Conservation (phyloP, 495 filamentous ascomycete genomes). For the Penicillium macrosclerotiorum region DNA sequence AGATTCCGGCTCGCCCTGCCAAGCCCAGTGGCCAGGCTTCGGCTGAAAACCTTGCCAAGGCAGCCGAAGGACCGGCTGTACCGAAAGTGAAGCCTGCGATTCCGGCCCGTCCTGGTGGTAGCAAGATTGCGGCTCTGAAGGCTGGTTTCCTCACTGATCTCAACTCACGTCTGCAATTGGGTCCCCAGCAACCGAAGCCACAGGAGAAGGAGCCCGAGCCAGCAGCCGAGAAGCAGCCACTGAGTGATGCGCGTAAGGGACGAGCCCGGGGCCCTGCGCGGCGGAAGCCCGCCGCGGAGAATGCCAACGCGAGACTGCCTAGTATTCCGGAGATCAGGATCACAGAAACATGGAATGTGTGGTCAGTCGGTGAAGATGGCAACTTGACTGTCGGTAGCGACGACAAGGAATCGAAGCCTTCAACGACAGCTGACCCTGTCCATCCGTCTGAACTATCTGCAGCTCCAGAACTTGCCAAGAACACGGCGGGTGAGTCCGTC, state of each 20-base stretch:
- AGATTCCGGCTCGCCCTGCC: conserved; percentile 67
- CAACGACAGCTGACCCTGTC: conserved; percentile 16
- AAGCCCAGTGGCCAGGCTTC: conserved; percentile 48
- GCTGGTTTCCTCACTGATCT: conserved; percentile 88
- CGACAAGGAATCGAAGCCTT: conserved; percentile 19
- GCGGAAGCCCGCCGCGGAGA: conserved; percentile 60
- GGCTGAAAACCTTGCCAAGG: conserved; percentile 27
- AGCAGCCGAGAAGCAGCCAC: conserved; percentile 69
- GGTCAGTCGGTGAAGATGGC: conserved; percentile 49
- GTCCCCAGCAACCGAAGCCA: conserved; percentile 72
- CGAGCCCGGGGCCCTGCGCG: conserved; percentile 85
- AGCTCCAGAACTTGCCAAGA: conserved; percentile 46
- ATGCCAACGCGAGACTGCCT: conserved; percentile 26
- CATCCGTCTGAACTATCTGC: conserved; percentile 22
- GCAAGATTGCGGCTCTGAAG: conserved; percentile 87
- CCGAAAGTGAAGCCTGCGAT: conserved; percentile 71
- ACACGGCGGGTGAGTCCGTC: conserved; percentile 55
- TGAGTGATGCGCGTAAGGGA: conserved; percentile 84
- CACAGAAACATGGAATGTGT: conserved; percentile 50
- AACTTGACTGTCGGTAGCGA: conserved; percentile 37
- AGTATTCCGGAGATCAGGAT: conserved; percentile 46
- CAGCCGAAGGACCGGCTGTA: conserved; percentile 27
- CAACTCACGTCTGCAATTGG: conserved; percentile 78
- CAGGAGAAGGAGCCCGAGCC: conserved; percentile 60
- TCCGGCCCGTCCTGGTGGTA: conserved; percentile 73